These are phyloP conservation scores for Arthrobotrys sinensis DNA, from an alignment of 2,329 filamentous ascomycete genomes.

Conservation along the genomic window DNA sequence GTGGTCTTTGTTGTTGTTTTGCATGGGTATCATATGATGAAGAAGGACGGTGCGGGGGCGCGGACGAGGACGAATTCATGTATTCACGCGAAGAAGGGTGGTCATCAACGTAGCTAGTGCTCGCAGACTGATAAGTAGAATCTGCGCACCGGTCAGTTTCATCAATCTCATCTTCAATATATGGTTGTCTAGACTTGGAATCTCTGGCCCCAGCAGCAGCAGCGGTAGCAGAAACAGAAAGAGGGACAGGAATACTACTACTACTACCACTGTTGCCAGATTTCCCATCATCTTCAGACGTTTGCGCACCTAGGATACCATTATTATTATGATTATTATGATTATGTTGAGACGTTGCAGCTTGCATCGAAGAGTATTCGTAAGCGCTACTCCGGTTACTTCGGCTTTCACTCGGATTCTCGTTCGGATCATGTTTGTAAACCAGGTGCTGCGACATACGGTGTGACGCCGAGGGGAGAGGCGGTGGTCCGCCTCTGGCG, in stretches of 20 bases:
- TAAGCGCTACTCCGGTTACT: constrained; percentile 58
- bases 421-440: constrained; percentile 58
- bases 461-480: constrained; percentile 49
- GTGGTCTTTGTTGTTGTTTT: constrained; percentile 17
- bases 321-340: constrained; percentile 41
- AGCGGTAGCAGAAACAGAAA: constrained; percentile 21
- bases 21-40: constrained; percentile 42
- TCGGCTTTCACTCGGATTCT: constrained; percentile 56
- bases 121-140: constrained; percentile 58
- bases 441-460: constrained; percentile 58
- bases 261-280: constrained; percentile 8
- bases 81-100: constrained; percentile 51
- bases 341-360: constrained; percentile 13
- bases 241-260: background rate
- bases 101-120: constrained; percentile 58
- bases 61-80: constrained; percentile 44
- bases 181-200: constrained; percentile 58
- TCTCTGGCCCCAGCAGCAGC: constrained; percentile 40
- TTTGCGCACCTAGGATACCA: constrained; percentile 61
- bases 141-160: constrained; percentile 61
- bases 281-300: constrained; percentile 32
- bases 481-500: constrained; percentile 37
- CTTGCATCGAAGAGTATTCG: constrained; percentile 42
- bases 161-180: constrained; percentile 61
- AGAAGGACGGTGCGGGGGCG: background rate